Percentiles rank a stretch among this genome's conserved stretches.
Conservation (phyloP, 805 yeast genomes). For the Starmerella apis region DNA sequence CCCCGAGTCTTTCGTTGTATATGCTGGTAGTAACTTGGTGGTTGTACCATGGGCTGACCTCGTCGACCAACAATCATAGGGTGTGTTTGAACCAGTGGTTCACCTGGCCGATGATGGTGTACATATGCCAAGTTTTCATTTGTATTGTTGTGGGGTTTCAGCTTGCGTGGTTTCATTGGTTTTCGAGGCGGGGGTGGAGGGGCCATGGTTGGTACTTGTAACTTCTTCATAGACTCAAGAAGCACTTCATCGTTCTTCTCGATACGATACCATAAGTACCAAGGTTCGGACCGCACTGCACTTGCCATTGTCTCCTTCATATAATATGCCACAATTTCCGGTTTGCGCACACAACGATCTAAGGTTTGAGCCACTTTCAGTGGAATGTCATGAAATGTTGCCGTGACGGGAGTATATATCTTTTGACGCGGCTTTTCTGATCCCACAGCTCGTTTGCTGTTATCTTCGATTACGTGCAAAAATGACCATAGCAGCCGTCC, state of each 20-base stretch:
- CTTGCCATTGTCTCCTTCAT: constrained; percentile 52
- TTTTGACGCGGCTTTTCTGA: constrained; percentile 17
- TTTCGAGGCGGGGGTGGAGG: constrained; percentile 17
- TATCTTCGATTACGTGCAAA: constrained; percentile 23
- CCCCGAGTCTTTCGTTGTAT: neutral
- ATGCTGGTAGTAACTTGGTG: constrained; percentile 11
- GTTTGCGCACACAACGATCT: constrained; percentile 50
- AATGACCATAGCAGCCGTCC: constrained; percentile 35
- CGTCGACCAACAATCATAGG: constrained; percentile 1
- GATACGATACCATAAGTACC: constrained; percentile 72
- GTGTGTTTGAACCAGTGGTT: constrained; percentile 11
- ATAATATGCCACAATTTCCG: constrained; percentile 43
- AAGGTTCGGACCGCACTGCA: constrained; percentile 52
- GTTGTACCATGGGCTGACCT: constrained; percentile 2
- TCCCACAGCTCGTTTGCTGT: neutral
- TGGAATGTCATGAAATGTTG: constrained; percentile 57
- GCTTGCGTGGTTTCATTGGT: constrained; percentile 18
- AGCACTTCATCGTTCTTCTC: constrained; percentile 29
- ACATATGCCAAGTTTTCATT: neutral
- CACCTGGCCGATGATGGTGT: constrained; percentile 2
- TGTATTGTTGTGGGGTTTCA: constrained; percentile 9
- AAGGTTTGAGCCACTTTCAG: constrained; percentile 53
- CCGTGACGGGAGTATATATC: constrained; percentile 49
- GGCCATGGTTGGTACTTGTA: constrained; percentile 18
- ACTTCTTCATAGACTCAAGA: constrained; percentile 24